These are phyloP conservation scores for Fusarium floridanum DNA, from an alignment of 2,329 filamentous ascomycete species.

Conservation along the genomic window DNA sequence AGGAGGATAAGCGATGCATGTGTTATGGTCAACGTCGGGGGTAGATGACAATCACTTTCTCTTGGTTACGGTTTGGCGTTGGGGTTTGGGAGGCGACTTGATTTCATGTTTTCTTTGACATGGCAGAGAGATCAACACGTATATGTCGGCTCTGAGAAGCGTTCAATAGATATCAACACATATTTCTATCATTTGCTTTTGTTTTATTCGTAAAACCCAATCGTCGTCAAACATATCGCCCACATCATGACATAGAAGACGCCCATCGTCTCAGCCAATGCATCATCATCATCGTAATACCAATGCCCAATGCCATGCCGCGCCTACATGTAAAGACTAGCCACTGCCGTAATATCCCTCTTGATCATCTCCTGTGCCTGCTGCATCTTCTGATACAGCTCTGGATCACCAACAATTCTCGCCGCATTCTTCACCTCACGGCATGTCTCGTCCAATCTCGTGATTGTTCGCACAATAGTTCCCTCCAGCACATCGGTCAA, in stretches of 20 bases:
- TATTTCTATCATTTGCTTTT: not conserved
- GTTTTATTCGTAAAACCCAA: not conserved
- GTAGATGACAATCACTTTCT: slow-evolving; percentile 11
- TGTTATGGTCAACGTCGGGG: slow-evolving; percentile 6
- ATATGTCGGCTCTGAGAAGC: slow-evolving; percentile 17
- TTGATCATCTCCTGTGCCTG: slow-evolving; percentile 98
- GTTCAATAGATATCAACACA: slow-evolving; percentile 23
- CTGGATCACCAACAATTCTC: slow-evolving; percentile 92
- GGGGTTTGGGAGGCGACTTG: slow-evolving; percentile 32
- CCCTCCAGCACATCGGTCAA: slow-evolving; percentile 97
- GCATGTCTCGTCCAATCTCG: slow-evolving; percentile 93
- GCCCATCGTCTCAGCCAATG: not conserved
- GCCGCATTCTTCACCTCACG: slow-evolving; percentile 98
- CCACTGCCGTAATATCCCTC: slow-evolving; percentile 91
- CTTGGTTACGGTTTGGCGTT: slow-evolving; percentile 44
- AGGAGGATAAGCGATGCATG: slow-evolving; percentile 1
- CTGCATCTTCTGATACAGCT: slow-evolving; percentile 96
- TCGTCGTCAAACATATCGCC: not conserved
- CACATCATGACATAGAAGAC: not conserved
- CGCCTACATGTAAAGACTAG: slow-evolving; percentile 87
- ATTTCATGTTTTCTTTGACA: slow-evolving; percentile 25
- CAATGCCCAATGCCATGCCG: not conserved
- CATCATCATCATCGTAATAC: not conserved
- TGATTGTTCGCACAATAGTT: slow-evolving; percentile 96
- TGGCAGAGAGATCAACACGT: slow-evolving; percentile 22